A percentile compares a stretch with the other conserved stretches of the same genome.
Conservation (phyloP, 2,329 filamentous ascomycete genomes). For the Geosmithia flava region DNA sequence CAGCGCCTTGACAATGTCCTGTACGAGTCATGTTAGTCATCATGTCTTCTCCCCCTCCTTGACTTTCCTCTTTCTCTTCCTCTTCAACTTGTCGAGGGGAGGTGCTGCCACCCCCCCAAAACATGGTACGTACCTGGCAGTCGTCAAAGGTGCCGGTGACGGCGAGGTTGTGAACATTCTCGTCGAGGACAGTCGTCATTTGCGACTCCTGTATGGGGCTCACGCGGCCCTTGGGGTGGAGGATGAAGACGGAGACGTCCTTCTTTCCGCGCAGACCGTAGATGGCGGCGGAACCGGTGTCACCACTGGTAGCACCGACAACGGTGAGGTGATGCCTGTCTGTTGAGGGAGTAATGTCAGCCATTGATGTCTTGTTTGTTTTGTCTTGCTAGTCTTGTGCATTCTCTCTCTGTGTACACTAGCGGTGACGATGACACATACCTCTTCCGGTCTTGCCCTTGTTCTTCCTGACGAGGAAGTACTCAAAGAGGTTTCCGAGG, state of each 20-base stretch:
- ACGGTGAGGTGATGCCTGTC: conserved; percentile 74
- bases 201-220: conserved; percentile 89
- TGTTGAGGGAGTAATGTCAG: conserved; percentile 9
- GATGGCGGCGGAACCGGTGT: conserved; percentile 90
- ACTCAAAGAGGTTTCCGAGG: conserved; percentile 90
- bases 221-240: conserved; percentile 83
- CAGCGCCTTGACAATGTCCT: conserved; percentile 87
- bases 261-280: conserved; percentile 92
- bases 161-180: conserved; percentile 85
- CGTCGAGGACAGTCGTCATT: conserved; percentile 88
- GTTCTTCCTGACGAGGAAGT: conserved; percentile 68
- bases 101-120: not conserved
- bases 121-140: conserved; percentile 53
- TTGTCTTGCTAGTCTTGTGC: not conserved
- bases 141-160: conserved; percentile 91
- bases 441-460: conserved; percentile 49
- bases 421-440: conserved; percentile 10
- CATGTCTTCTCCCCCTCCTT: not conserved
- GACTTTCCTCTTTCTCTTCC: no score
- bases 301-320: conserved; percentile 75
- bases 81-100: not conserved
- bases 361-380: not conserved
- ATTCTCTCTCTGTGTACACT: not conserved
- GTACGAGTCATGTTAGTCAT: conserved; percentile 1
- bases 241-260: conserved; percentile 91